Evolutionary conservation across 176 grass and related monocot species (phyloP).

Genomic region (Zea mays): DNA sequence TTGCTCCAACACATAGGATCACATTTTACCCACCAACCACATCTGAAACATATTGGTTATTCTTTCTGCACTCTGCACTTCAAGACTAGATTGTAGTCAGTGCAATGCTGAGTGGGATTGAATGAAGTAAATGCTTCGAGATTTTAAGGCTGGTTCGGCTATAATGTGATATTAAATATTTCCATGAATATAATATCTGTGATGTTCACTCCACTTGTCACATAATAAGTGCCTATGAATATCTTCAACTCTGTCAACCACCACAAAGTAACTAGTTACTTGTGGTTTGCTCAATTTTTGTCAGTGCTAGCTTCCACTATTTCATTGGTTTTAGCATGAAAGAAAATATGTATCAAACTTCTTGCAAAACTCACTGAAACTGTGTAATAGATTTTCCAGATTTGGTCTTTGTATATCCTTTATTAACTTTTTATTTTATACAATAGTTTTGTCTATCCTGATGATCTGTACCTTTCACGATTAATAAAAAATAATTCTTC

Average conservation of each 20-base stretch:
- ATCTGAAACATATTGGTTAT: constrained; percentile 8
- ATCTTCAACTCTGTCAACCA: background rate
- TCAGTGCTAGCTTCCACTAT: constrained; percentile 12
- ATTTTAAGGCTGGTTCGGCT: constrained; percentile 7
- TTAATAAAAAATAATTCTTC: background rate
- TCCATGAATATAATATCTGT: background rate
- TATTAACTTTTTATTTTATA: background rate
- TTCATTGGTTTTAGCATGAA: background rate
- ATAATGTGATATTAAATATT: constrained; percentile 14
- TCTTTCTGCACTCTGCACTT: constrained; percentile 7
- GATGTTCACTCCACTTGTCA: background rate
- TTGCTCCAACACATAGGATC: too few species aligned
- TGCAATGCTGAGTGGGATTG: constrained; percentile 26
- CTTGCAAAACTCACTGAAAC: background rate
- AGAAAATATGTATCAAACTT: constrained; percentile 4
- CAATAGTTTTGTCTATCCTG: constrained; percentile 1
- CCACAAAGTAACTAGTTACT: constrained; percentile 10
- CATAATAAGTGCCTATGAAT: constrained; percentile 20
- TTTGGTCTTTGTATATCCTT: constrained; percentile 1
- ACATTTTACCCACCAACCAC: constrained; percentile 16
- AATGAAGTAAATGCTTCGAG: constrained; percentile 22
- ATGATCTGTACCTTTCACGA: constrained; percentile 21
- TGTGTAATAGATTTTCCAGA: constrained; percentile 4
- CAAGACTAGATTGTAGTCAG: background rate
- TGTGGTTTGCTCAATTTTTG: constrained; percentile 4